These are phyloP conservation scores for Ogataea saltuana DNA, from an alignment of 805 yeast species.

Conservation along the genomic window DNA sequence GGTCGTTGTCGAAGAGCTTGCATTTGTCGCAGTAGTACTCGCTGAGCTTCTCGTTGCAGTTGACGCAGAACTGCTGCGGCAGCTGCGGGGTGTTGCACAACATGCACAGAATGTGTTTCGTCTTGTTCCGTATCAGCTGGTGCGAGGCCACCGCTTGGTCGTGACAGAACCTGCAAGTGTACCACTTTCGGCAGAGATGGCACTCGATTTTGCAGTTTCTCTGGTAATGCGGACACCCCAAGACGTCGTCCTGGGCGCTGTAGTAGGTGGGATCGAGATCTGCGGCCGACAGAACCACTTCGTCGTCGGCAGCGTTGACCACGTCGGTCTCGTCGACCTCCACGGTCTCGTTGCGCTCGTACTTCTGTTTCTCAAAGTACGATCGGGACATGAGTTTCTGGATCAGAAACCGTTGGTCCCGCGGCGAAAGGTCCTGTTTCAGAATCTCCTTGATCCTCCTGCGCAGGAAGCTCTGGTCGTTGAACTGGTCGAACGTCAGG, in stretches of 20 bases:
- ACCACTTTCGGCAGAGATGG: slow-evolving; percentile 72
- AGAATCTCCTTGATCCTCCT: slow-evolving; percentile 50
- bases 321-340: slow-evolving; percentile 15
- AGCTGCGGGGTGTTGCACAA: slow-evolving; percentile 71
- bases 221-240: slow-evolving; percentile 85
- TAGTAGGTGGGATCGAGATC: slow-evolving; percentile 53
- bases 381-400: slow-evolving; percentile 72
- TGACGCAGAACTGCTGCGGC: slow-evolving; percentile 66
- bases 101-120: slow-evolving; percentile 79
- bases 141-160: slow-evolving; percentile 58
- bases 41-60: slow-evolving; percentile 69
- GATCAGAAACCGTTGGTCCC: slow-evolving; percentile 50
- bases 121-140: slow-evolving; percentile 57
- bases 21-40: slow-evolving; percentile 77
- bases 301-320: slow-evolving; percentile 29
- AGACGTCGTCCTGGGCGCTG: slow-evolving; percentile 41
- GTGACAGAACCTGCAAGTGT: slow-evolving; percentile 83
- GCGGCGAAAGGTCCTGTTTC: slow-evolving; percentile 40
- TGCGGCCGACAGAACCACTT: slow-evolving; percentile 44
- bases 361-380: slow-evolving; percentile 48
- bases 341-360: slow-evolving; percentile 21
- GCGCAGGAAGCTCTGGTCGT: slow-evolving; percentile 42
- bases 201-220: slow-evolving; percentile 85
- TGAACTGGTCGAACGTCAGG: slow-evolving; percentile 36
- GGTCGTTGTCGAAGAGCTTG: slow-evolving; percentile 79